Percentiles rank a stretch among this genome's conserved stretches.
Conservation (phyloP, 2,329 filamentous ascomycete genomes). For the Epicoccum sorghinum region DNA sequence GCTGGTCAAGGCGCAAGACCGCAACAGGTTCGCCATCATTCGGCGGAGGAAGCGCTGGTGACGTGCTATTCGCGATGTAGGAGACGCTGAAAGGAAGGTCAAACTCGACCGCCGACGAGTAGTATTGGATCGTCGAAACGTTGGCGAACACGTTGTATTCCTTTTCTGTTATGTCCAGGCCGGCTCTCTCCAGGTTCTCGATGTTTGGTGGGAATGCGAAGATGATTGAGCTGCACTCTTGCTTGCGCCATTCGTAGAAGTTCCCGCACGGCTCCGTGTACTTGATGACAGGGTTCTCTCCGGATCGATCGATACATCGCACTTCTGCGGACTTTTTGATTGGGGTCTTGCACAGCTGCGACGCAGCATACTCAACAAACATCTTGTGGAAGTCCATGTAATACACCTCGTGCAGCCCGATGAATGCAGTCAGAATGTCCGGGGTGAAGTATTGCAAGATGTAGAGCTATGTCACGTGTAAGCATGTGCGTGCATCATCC, state of each 20-base stretch:
- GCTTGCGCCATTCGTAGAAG: slow-evolving; percentile 41
- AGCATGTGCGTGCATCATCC: slow-evolving; percentile 32
- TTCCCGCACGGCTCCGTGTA: slow-evolving; percentile 40
- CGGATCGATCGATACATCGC: slow-evolving; percentile 44
- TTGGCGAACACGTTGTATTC: slow-evolving; percentile 42
- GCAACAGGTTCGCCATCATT: slow-evolving; percentile 44
- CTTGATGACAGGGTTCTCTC: slow-evolving; percentile 39
- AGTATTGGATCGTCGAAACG: slow-evolving; percentile 46
- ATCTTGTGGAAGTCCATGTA: slow-evolving; percentile 49
- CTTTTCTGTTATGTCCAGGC: slow-evolving; percentile 41
- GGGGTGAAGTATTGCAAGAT: slow-evolving; percentile 48
- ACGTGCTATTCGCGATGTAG: slow-evolving; percentile 38
- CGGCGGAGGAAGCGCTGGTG: slow-evolving; percentile 36
- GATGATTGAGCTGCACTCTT: slow-evolving; percentile 44
- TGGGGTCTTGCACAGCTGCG: slow-evolving; percentile 37
- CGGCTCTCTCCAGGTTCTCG: slow-evolving; percentile 40
- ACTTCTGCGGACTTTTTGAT: slow-evolving; percentile 44
- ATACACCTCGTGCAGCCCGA: slow-evolving; percentile 45
- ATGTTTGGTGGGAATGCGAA: slow-evolving; percentile 46
- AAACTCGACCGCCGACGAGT: slow-evolving; percentile 42
- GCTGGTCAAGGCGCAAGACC: slow-evolving; percentile 37
- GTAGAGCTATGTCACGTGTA: slow-evolving; percentile 44
- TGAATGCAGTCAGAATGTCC: slow-evolving; percentile 46
- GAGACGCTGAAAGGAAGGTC: slow-evolving; percentile 45
- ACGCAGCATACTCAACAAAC: slow-evolving; percentile 40